Evolutionary conservation across 2,329 filamentous ascomycete genomes (phyloP).

Genomic region (Cladophialophora chaetospira): DNA sequence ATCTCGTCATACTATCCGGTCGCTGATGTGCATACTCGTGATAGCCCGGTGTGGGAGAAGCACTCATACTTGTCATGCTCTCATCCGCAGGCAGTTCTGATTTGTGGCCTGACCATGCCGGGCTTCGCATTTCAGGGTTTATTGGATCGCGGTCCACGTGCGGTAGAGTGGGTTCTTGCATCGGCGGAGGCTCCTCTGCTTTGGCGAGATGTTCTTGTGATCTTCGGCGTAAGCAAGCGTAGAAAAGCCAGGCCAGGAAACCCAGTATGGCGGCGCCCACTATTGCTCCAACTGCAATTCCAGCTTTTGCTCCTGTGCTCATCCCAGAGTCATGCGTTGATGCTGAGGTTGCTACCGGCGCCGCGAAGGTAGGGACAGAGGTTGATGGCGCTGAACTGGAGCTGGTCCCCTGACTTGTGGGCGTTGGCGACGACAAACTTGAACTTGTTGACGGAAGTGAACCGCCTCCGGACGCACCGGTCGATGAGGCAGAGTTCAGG

Average conservation of each 20-base stretch:
- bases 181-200: constrained; percentile 1
- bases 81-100: constrained; percentile 31
- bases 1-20: not conserved
- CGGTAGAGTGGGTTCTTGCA: constrained; percentile 14
- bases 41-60: constrained; percentile 18
- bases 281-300: constrained; percentile 22
- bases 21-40: constrained; percentile 14
- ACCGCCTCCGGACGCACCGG: too few species aligned
- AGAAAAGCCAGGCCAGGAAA: constrained; percentile 10
- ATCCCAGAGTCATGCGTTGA: constrained; percentile 1
- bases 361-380: not conserved
- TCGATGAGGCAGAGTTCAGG: not conserved
- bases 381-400: not conserved
- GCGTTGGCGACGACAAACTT: not conserved
- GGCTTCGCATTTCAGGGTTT: constrained; percentile 23
- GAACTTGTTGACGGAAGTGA: not conserved
- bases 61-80: constrained; percentile 6
- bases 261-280: constrained; percentile 8
- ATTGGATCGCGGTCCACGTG: constrained; percentile 4
- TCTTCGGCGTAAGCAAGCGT: constrained; percentile 6
- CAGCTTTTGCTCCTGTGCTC: constrained; percentile 23
- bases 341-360: not conserved
- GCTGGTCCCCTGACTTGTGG: not conserved
- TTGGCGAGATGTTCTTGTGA: not conserved
- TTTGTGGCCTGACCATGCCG: constrained; percentile 30